phyloP scores from a whole-genome alignment of 352 stramenopile genomes.

The Phytopythium delawarense region DNA sequence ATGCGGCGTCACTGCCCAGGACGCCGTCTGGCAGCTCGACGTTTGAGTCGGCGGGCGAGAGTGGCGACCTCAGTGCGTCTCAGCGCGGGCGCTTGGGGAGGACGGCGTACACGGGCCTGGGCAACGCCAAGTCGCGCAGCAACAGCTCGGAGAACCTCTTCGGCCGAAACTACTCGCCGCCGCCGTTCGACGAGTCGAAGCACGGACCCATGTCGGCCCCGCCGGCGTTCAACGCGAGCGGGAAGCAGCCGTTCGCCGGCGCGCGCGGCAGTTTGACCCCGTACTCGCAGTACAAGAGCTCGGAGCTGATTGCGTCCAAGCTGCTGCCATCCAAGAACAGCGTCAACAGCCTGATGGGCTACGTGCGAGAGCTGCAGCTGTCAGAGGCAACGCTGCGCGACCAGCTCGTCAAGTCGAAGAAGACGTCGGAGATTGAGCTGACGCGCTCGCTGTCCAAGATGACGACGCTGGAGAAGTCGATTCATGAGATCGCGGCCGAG shows the following conservation, averaged over 20 bases:
- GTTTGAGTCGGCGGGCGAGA: constrained; percentile 21
- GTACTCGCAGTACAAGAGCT: constrained; percentile 23
- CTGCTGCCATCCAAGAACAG: constrained; percentile 51
- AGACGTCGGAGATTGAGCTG: constrained; percentile 51
- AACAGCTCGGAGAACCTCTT: constrained; percentile 36
- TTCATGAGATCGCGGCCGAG: constrained; percentile 36
- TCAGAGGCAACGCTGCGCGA: constrained; percentile 60
- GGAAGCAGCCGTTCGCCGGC: constrained; percentile 22
- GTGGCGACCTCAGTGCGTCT: constrained; percentile 41
- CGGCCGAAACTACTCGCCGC: constrained; percentile 10
- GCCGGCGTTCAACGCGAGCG: constrained; percentile 23
- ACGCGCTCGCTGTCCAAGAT: constrained; percentile 36
- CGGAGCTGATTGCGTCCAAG: constrained; percentile 46
- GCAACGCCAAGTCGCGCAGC: constrained; percentile 61
- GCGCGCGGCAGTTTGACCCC: constrained; percentile 20
- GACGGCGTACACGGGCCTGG: constrained; percentile 33
- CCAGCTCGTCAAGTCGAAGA: constrained; percentile 49
- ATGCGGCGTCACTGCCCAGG: constrained; percentile 12
- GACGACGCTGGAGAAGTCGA: constrained; percentile 36
- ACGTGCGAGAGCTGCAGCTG: constrained; percentile 66
- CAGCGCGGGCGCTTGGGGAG: constrained; percentile 58
- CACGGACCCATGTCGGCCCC: constrained; percentile 38
- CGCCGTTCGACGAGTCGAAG: constrained; percentile 30
- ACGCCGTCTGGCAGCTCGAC: constrained; percentile 21
- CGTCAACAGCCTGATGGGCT: constrained; percentile 69